Evolutionary conservation across 192 early-diverging fungal species (phyloP).

Genomic region (Diversispora epigaea): DNA sequence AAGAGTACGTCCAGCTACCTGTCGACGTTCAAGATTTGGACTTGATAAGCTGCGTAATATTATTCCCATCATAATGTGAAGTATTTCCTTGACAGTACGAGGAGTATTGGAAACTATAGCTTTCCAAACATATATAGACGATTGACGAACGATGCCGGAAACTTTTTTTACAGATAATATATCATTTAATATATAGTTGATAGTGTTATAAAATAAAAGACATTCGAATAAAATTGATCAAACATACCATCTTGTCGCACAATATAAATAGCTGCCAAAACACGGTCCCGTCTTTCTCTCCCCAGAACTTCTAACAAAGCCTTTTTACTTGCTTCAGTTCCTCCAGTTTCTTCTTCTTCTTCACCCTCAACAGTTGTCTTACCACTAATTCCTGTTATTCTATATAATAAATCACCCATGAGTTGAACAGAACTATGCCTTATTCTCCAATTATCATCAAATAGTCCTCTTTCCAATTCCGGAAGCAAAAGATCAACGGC

Average conservation of each 20-base stretch:
- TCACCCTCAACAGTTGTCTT: slow-evolving; percentile 65
- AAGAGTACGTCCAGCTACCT: slow-evolving; percentile 86
- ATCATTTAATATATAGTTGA: background rate
- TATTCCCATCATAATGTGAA: slow-evolving; percentile 88
- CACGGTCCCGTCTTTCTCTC: slow-evolving; percentile 76
- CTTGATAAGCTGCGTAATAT: slow-evolving; percentile 79
- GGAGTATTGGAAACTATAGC: slow-evolving; percentile 93
- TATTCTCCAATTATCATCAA: slow-evolving; percentile 95
- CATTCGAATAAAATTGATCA: background rate
- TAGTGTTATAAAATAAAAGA: background rate
- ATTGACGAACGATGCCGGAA: slow-evolving; percentile 81
- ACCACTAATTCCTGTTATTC: slow-evolving; percentile 79
- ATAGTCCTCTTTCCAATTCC: slow-evolving; percentile 85
- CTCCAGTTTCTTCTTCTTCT: slow-evolving; percentile 50
- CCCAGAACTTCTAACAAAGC: slow-evolving; percentile 81
- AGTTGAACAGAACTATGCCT: slow-evolving; percentile 91
- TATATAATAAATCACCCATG: slow-evolving; percentile 90
- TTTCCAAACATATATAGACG: slow-evolving; percentile 93
- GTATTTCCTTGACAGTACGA: slow-evolving; percentile 92
- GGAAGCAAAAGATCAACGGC: slow-evolving; percentile 89
- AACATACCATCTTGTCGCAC: slow-evolving; percentile 72
- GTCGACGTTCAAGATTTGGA: slow-evolving; percentile 74
- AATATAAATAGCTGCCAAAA: slow-evolving; percentile 91
- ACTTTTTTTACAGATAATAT: slow-evolving; percentile 15
- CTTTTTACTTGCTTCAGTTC: slow-evolving; percentile 65